These are phyloP conservation scores for Debaryomyces maramus DNA, from an alignment of 805 yeast genomes.

Conservation along the genomic window DNA sequence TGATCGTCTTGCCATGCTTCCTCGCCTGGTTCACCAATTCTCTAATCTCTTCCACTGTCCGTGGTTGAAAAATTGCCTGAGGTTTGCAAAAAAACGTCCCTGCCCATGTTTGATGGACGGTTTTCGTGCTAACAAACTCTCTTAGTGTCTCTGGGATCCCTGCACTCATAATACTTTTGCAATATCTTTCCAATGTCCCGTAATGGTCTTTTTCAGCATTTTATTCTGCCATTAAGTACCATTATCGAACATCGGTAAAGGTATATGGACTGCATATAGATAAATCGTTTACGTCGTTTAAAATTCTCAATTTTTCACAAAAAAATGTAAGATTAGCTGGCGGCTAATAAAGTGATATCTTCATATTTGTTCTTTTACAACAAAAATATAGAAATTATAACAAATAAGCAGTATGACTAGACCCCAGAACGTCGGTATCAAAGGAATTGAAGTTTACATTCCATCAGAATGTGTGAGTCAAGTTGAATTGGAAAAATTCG, in stretches of 20 bases:
- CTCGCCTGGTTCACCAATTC: conserved; percentile 68
- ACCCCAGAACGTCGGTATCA: conserved; percentile 84
- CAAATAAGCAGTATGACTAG: conserved; percentile 17
- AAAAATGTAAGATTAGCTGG: background rate
- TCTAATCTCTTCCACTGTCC: conserved; percentile 62
- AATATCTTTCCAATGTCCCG: background rate
- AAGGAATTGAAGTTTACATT: conserved; percentile 90
- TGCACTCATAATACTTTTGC: background rate
- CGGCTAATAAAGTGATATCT: background rate
- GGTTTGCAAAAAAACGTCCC: conserved; percentile 81
- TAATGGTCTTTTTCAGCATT: too few relatives aligned
- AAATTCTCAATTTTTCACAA: background rate
- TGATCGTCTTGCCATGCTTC: conserved; percentile 58
- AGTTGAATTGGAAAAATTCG: conserved; percentile 78
- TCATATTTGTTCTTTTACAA: too few relatives aligned
- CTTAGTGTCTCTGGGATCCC: conserved; percentile 32
- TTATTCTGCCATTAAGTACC: background rate
- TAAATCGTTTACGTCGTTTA: background rate
- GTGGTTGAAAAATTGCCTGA: conserved; percentile 76
- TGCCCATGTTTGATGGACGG: conserved; percentile 80
- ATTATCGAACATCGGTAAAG: too few relatives aligned
- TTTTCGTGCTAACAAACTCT: conserved; percentile 39
- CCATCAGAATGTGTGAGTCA: conserved; percentile 77
- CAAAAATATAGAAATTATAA: background rate
- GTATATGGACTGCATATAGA: background rate